These are phyloP conservation scores for Colletotrichum karsti DNA, from an alignment of 2,329 filamentous ascomycete species.

Conservation along the genomic window DNA sequence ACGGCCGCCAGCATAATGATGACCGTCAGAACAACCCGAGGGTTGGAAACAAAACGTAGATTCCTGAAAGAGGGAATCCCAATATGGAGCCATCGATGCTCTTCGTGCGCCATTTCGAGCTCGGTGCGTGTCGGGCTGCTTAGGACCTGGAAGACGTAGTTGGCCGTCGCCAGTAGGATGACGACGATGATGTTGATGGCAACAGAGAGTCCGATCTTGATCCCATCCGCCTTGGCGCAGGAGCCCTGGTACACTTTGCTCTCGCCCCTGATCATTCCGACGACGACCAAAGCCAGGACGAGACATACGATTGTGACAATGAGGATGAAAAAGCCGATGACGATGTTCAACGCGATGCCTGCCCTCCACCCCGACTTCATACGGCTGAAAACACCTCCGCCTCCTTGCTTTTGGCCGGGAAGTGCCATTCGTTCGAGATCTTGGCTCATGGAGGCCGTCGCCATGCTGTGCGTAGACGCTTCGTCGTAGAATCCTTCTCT, in stretches of 20 bases:
- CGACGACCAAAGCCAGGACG: slow-evolving; percentile 44
- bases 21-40: slow-evolving; percentile 47
- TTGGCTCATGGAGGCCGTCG: slow-evolving; percentile 14
- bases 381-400: slow-evolving; percentile 34
- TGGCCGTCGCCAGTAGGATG: slow-evolving; percentile 55
- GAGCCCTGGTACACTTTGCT: slow-evolving; percentile 47
- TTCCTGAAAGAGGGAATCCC: slow-evolving; percentile 63
- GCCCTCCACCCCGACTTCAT: slow-evolving; percentile 55
- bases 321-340: slow-evolving; percentile 48
- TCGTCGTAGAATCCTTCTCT: slow-evolving; percentile 20
- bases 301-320: slow-evolving; percentile 48
- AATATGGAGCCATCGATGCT: slow-evolving; percentile 59
- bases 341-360: slow-evolving; percentile 53
- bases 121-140: slow-evolving; percentile 61
- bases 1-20: slow-evolving; percentile 52
- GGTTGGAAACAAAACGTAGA: slow-evolving; percentile 50
- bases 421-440: slow-evolving; percentile 26
- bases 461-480: slow-evolving; percentile 12
- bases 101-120: slow-evolving; percentile 54
- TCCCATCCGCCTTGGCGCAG: slow-evolving; percentile 43
- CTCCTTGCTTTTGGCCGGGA: slow-evolving; percentile 30
- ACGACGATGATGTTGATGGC: slow-evolving; percentile 53
- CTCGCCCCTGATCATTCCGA: slow-evolving; percentile 42
- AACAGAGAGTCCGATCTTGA: slow-evolving; percentile 53
- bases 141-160: slow-evolving; percentile 64